Evolutionary conservation across 176 grass and related monocot genomes (phyloP).

Genomic region (Aegilops longissima): DNA sequence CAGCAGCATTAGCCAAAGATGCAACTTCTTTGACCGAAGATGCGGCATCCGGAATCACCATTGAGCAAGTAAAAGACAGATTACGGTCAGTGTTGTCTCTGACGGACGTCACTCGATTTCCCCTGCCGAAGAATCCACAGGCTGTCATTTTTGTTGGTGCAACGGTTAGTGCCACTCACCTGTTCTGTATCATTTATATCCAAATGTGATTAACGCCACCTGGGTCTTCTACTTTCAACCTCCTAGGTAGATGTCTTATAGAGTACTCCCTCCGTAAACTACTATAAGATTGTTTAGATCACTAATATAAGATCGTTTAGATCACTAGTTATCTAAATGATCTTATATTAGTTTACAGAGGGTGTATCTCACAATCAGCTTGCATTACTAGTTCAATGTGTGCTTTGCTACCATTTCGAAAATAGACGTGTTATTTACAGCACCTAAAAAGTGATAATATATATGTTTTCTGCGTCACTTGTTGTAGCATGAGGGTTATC

Average conservation of each 20-base stretch:
- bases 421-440: not conserved
- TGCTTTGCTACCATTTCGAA: constrained; percentile 1
- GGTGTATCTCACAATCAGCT: not conserved
- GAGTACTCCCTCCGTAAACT: not conserved
- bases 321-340: no score
- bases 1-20: constrained; percentile 45
- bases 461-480: not conserved
- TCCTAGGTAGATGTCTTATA: not conserved
- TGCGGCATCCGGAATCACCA: constrained; percentile 27
- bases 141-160: constrained; percentile 77
- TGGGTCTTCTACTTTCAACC: not conserved
- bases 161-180: constrained; percentile 42
- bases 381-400: not conserved
- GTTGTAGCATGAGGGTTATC: not conserved
- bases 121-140: constrained; percentile 65
- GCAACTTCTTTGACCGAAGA: constrained; percentile 45
- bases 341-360: no score
- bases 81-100: constrained; percentile 79
- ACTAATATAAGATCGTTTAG: no score
- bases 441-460: constrained; percentile 8
- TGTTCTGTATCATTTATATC: not conserved
- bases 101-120: constrained; percentile 88
- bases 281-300: no score
- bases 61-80: constrained; percentile 79
- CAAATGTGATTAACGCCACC: not conserved